Evolutionary conservation across 1,284 basidiomycete genomes (phyloP), one percentile per base, ranked within the genome.

Genomic region (Austroboletus niveus): DNA sequence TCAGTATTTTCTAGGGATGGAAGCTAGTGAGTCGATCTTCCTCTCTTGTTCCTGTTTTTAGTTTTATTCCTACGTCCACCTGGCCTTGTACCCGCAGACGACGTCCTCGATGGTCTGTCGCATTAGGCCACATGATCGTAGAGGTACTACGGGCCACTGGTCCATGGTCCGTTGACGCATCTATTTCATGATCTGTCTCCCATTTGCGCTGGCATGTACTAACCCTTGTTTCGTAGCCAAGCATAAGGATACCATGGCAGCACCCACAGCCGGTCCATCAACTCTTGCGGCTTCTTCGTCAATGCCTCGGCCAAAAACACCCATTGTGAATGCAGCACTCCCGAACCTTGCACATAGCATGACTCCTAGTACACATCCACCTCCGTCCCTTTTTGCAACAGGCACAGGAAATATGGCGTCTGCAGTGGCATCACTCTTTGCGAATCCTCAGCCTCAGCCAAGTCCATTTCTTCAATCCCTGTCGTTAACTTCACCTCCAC

Each of bases 1-100:
- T 59, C 83, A 87, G 59, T 90, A 91, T 68, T 87, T 91, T 66
- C 75, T 92, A 62, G 84, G 86, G 60, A 75, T 81, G 62, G 85
- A 89, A 70, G 82, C 79, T 60, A 75, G 79, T 79, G 63, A 70
- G 78, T 74, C 27, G 5, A 29, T 47, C 39, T 12, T 30, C 29
- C 1, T 47, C 32, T 31, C 22, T 12, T 43, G 22, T 47, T 44
- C 17, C 11, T 47, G 41, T 43, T 45, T 14, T 20, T 35, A 11
- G 8, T 24, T n/a, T 39, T 32, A n/a, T 31, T 42, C 42, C 20
- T 36, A 17, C 24, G 8, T 31, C 11, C 8, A 3, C 17, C 8
- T n/a, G 17, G 5, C 22, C 22, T 24, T 24, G 22, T 24, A 24
- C 22, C 22, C 22, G 22, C 22, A 24, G 4, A 34, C 14, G 32